These are phyloP conservation scores for Syzygium malaccense DNA, from an alignment of 441 rosid genomes.

Conservation along the genomic window DNA sequence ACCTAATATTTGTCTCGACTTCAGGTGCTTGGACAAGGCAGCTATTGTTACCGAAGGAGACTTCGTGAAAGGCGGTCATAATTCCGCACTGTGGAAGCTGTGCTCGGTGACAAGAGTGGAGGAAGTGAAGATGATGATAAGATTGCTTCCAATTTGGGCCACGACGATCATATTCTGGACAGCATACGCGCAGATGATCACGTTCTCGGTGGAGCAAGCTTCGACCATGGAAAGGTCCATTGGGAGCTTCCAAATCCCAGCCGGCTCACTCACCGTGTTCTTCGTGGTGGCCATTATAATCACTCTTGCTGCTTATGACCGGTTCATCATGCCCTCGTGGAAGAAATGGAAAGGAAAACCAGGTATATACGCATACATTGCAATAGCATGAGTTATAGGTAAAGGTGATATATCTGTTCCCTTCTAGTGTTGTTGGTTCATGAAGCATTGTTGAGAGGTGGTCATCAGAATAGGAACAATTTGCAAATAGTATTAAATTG, in stretches of 20 bases:
- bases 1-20: neutral
- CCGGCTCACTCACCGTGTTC: slow-evolving; percentile 80
- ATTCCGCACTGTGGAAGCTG: slow-evolving; percentile 54
- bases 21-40: slow-evolving; percentile 76
- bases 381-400: neutral
- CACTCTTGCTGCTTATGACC: slow-evolving; percentile 61
- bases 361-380: slow-evolving; percentile 25
- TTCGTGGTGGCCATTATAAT: slow-evolving; percentile 68
- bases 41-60: slow-evolving; percentile 56
- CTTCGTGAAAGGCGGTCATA: slow-evolving; percentile 20
- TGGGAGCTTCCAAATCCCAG: slow-evolving; percentile 71
- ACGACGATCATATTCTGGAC: slow-evolving; percentile 93
- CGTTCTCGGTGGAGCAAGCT: slow-evolving; percentile 90
- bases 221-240: slow-evolving; percentile 63
- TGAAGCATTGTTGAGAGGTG: neutral
- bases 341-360: slow-evolving; percentile 81
- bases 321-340: slow-evolving; percentile 65
- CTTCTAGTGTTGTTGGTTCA: too few species aligned
- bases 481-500: neutral
- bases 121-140: slow-evolving; percentile 80
- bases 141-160: slow-evolving; percentile 85
- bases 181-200: slow-evolving; percentile 77
- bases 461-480: neutral
- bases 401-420: neutral
- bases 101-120: slow-evolving; percentile 70